Percentiles rank a stretch among this genome's conserved stretches.
Conservation (phyloP, 2,329 filamentous ascomycete genomes). For the Colletotrichum australisinense region DNA sequence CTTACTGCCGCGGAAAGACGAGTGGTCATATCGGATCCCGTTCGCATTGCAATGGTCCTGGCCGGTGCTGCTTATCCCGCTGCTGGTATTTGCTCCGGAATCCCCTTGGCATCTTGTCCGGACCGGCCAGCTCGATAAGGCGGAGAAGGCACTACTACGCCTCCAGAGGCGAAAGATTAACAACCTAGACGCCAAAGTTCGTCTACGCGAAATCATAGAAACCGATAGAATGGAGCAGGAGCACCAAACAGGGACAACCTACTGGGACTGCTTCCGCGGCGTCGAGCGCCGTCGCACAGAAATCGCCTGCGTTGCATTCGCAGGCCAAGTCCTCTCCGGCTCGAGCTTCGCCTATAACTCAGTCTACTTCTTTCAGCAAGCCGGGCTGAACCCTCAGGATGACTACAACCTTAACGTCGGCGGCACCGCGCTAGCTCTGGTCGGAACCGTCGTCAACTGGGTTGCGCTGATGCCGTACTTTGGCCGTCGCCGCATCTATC, state of each 20-base stretch:
- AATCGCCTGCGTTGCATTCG: conserved; percentile 45
- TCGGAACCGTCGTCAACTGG: conserved; percentile 59
- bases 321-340: conserved; percentile 42
- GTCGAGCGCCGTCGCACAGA: conserved; percentile 50
- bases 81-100: conserved; percentile 57
- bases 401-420: conserved; percentile 52
- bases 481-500: conserved; percentile 57
- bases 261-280: conserved; percentile 54
- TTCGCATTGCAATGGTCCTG: conserved; percentile 63
- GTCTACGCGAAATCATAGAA: conserved; percentile 54
- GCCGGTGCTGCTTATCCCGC: conserved; percentile 53
- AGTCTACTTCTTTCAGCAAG: conserved; percentile 52
- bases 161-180: conserved; percentile 33
- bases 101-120: conserved; percentile 57
- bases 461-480: conserved; percentile 49
- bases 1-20: conserved; percentile 45
- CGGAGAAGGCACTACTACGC: conserved; percentile 44
- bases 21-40: conserved; percentile 60
- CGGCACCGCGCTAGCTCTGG: conserved; percentile 51
- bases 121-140: conserved; percentile 45
- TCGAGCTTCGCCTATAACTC: conserved; percentile 49
- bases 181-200: conserved; percentile 45
- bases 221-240: conserved; percentile 52
- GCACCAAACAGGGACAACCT: conserved; percentile 46
- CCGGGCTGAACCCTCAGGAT: conserved; percentile 44